phyloP scores from a whole-genome alignment of 2,329 filamentous ascomycete species.

The Fusarium sp. region DNA sequence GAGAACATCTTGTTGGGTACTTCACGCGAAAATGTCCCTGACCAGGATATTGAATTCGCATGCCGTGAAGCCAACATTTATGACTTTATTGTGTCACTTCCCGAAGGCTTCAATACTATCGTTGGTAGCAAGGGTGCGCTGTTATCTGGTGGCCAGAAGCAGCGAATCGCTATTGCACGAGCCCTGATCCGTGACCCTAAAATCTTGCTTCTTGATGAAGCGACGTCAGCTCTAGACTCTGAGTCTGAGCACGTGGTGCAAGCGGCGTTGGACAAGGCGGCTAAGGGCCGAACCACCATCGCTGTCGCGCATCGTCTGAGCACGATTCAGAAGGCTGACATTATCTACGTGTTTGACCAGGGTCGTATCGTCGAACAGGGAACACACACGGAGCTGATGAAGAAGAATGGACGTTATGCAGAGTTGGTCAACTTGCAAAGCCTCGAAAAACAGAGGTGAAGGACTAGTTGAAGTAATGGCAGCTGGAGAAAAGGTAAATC shows the following conservation, averaged over 20 bases:
- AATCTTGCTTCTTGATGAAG: conserved; percentile 87
- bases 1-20: conserved; percentile 92
- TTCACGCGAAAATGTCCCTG: conserved; percentile 75
- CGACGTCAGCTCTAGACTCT: conserved; percentile 82
- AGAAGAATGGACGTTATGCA: conserved; percentile 78
- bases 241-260: conserved; percentile 87
- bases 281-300: conserved; percentile 89
- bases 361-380: conserved; percentile 89
- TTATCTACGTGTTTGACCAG: conserved; percentile 97
- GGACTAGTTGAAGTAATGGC: not conserved
- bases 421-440: conserved; percentile 87
- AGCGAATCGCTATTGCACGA: conserved; percentile 93
- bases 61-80: conserved; percentile 94
- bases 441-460: conserved; percentile 70
- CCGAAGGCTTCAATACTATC: conserved; percentile 87
- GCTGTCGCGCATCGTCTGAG: conserved; percentile 93
- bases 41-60: conserved; percentile 81
- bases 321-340: conserved; percentile 94
- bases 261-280: conserved; percentile 83
- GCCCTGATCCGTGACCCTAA: conserved; percentile 93
- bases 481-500: not conserved
- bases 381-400: conserved; percentile 81
- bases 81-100: conserved; percentile 89
- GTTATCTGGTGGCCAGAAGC: conserved; percentile 92
- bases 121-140: conserved; percentile 91